phyloP scores from a whole-genome alignment of 1,284 basidiomycete genomes.

The Sporisorium graminicola region DNA sequence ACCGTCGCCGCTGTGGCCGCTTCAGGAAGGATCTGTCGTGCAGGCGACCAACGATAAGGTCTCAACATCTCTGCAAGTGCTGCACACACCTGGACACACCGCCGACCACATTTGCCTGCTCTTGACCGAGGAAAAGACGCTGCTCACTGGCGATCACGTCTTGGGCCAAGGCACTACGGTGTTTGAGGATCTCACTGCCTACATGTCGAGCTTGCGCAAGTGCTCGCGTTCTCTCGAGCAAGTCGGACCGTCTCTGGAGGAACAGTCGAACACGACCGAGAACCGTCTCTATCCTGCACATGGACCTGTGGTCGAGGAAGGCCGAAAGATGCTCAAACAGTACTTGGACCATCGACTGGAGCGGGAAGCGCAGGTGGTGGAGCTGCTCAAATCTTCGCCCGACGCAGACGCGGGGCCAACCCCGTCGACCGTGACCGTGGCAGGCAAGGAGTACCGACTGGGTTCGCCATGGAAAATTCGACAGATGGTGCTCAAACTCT shows the following conservation, averaged over 20 bases:
- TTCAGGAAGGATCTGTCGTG: conserved; percentile 41
- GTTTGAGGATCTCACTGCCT: conserved; percentile 85
- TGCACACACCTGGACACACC: conserved; percentile 93
- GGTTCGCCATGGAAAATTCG: conserved; percentile 58
- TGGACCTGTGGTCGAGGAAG: conserved; percentile 79
- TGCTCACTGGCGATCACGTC: conserved; percentile 87
- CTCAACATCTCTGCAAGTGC: conserved; percentile 72
- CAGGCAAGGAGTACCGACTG: conserved; percentile 11
- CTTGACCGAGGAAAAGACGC: conserved; percentile 74
- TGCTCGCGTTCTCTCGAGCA: conserved; percentile 73
- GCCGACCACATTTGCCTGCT: conserved; percentile 80
- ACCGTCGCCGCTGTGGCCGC: conserved; percentile 30
- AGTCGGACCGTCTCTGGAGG: conserved; percentile 19
- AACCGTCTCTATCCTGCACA: conserved; percentile 84
- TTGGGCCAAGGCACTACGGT: conserved; percentile 91
- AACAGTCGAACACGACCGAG: conserved; percentile 34
- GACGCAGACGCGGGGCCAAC: conserved; percentile 64
- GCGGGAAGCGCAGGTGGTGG: conserved; percentile 83
- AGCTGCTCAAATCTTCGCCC: conserved; percentile 73
- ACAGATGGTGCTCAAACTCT: conserved; percentile 72
- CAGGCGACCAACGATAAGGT: conserved; percentile 17
- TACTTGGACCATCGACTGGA: conserved; percentile 87
- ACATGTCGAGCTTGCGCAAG: conserved; percentile 79
- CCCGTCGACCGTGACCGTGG: conserved; percentile 12
- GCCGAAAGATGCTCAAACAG: conserved; percentile 74